phyloP scores from a whole-genome alignment of 2,329 filamentous ascomycete genomes.

The Clonostachys solani region DNA sequence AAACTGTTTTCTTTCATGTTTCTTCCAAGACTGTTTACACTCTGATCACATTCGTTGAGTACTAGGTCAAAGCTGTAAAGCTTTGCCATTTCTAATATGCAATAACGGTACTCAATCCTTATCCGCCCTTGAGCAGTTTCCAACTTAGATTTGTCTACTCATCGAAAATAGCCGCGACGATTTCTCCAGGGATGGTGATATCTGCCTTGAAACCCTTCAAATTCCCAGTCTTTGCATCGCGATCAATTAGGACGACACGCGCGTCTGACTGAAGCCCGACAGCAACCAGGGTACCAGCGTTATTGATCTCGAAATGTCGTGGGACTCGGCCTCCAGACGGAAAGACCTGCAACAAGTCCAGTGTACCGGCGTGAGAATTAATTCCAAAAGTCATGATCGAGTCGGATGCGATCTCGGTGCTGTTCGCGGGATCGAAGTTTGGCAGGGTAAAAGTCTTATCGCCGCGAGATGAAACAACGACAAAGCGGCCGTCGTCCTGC shows the following conservation, averaged over 20 bases:
- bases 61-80: no score
- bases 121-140: no score
- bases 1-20: no score
- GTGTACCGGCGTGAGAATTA: conserved; percentile 43
- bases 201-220: conserved; percentile 42
- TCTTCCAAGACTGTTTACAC: no score
- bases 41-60: no score
- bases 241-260: conserved; percentile 55
- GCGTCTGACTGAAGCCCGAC: conserved; percentile 60
- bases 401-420: conserved; percentile 49
- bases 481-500: conserved; percentile 55
- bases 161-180: conserved; percentile 43
- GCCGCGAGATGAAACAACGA: conserved; percentile 65
- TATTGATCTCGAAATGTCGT: conserved; percentile 64
- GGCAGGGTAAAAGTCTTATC: conserved; percentile 48
- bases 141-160: conserved; percentile 14
- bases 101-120: no score
- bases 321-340: conserved; percentile 62
- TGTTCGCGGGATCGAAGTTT: conserved; percentile 35
- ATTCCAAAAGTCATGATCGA: conserved; percentile 61
- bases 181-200: conserved; percentile 34
- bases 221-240: conserved; percentile 55
- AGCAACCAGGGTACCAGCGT: conserved; percentile 58
- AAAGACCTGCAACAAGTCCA: conserved; percentile 51
- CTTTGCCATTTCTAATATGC: no score